Evolutionary conservation across 495 filamentous ascomycete genomes (phyloP).

Genomic region (Aspergillus avenaceus): DNA sequence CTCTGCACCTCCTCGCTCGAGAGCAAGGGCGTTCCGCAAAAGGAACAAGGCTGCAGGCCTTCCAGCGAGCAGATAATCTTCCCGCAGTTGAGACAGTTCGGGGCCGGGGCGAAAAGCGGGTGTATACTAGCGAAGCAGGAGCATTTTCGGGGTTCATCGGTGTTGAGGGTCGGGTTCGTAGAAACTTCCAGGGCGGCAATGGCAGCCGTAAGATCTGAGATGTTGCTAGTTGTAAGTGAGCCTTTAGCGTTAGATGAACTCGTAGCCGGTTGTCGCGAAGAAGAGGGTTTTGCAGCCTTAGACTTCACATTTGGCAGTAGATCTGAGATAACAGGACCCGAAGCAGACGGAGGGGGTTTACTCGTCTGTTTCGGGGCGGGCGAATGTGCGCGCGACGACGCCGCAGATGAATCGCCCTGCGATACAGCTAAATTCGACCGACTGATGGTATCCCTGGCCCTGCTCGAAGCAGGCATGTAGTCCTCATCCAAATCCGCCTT

Average conservation of each 20-base stretch:
- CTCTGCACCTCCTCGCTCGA: slow-evolving; percentile 65
- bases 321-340: slow-evolving; percentile 77
- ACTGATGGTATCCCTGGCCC: too few species aligned
- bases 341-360: slow-evolving; percentile 63
- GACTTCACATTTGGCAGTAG: slow-evolving; percentile 59
- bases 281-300: slow-evolving; percentile 48
- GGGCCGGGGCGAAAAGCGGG: slow-evolving; percentile 77
- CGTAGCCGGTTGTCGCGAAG: slow-evolving; percentile 52
- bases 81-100: slow-evolving; percentile 89
- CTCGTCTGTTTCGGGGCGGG: slow-evolving; percentile 30
- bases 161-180: slow-evolving; percentile 70
- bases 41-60: slow-evolving; percentile 91
- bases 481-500: slow-evolving; percentile 59
- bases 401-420: slow-evolving; percentile 20
- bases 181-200: slow-evolving; percentile 87
- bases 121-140: slow-evolving; percentile 83
- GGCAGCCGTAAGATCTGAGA: slow-evolving; percentile 83
- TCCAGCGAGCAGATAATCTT: slow-evolving; percentile 97
- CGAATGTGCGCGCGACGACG: slow-evolving; percentile 34
- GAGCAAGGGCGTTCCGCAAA: slow-evolving; percentile 73
- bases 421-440: slow-evolving; percentile 22
- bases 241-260: slow-evolving; percentile 27
- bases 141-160: slow-evolving; percentile 59
- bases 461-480: slow-evolving; percentile 43
- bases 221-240: slow-evolving; percentile 53